A percentile compares a stretch with the other conserved stretches of the same genome.
phyloP scores from a whole-genome alignment of 2,329 filamentous ascomycete species.

The Emergomyces pasteurianus region DNA sequence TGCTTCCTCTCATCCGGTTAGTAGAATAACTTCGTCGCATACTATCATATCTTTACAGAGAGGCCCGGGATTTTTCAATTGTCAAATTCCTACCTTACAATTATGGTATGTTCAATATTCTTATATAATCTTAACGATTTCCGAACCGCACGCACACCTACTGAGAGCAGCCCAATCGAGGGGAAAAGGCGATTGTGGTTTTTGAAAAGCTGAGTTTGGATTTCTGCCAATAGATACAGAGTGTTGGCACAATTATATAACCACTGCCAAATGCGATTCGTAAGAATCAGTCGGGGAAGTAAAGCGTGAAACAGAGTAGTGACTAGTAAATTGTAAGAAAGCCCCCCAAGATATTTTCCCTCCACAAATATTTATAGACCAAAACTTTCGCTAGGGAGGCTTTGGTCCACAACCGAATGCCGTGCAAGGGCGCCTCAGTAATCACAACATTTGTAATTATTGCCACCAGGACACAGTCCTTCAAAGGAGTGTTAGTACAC shows the following conservation, averaged over 20 bases:
- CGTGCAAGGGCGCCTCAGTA: neutral
- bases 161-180: neutral
- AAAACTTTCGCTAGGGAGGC: neutral
- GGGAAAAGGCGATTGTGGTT: neutral
- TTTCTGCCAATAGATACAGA: neutral
- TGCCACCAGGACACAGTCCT: neutral
- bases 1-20: no score
- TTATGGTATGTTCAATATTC: neutral
- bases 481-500: neutral
- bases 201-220: neutral
- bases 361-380: neutral
- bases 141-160: no score
- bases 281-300: neutral
- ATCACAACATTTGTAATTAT: neutral
- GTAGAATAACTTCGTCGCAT: no score
- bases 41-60: no score
- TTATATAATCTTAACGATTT: neutral
- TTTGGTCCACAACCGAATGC: neutral
- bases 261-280: neutral
- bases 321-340: neutral
- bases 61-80: no score
- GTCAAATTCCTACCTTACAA: no score
- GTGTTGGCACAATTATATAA: neutral
- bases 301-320: neutral
- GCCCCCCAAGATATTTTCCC: neutral